These are phyloP conservation scores for Oryza coarctata DNA, from an alignment of 176 grass and related monocot species.

Conservation along the genomic window DNA sequence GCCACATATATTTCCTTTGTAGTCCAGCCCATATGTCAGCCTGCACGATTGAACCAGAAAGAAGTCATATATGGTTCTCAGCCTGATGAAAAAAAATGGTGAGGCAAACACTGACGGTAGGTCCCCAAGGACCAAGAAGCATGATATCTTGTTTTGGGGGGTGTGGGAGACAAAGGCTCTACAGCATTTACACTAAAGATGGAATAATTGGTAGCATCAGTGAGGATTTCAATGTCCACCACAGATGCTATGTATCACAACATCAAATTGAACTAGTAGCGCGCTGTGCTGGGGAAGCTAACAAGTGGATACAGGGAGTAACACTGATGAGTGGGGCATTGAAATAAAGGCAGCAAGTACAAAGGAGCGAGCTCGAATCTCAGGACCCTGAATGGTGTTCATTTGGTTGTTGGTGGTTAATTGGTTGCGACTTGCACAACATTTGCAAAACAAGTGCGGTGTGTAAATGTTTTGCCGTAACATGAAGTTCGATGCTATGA, in stretches of 20 bases:
- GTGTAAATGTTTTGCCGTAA: neutral
- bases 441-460: neutral
- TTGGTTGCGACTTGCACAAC: neutral
- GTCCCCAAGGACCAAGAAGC: neutral
- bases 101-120: neutral
- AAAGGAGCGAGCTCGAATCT: neutral
- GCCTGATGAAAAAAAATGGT: neutral
- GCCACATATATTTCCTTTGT: conserved; percentile 91
- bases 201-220: neutral
- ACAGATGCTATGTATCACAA: neutral
- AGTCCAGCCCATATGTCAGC: conserved; percentile 83
- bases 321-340: neutral
- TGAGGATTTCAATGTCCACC: neutral
- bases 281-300: too few species aligned
- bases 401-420: neutral
- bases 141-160: neutral
- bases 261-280: neutral
- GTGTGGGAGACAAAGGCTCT: neutral
- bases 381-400: neutral
- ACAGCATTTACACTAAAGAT: neutral
- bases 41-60: conserved; percentile 35
- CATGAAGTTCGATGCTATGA: neutral
- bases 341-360: neutral
- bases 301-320: neutral
- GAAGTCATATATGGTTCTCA: neutral